Percentiles rank a stretch among this genome's conserved stretches.
These are phyloP conservation scores for Populus nigra DNA, from an alignment of 345 rosid genomes.

Conservation along the genomic window DNA sequence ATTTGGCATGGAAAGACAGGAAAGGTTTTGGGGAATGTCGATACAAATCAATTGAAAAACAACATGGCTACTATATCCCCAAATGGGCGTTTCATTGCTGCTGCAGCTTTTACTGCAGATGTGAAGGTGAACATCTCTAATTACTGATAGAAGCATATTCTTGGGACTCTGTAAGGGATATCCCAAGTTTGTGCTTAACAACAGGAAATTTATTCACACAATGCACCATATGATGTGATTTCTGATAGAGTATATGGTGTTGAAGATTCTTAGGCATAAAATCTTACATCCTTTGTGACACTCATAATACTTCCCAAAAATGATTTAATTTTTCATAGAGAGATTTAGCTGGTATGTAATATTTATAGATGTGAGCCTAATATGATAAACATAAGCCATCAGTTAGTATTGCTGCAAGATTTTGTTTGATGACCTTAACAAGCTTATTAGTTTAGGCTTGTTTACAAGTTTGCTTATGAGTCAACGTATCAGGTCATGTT, in stretches of 20 bases:
- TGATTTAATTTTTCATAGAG: background rate
- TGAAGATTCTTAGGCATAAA: background rate
- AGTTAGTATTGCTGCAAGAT: background rate
- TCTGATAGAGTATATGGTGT: background rate
- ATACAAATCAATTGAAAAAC: constrained; percentile 95
- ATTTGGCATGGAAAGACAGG: constrained; percentile 97
- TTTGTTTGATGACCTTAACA: background rate
- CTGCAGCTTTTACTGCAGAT: constrained; percentile 98
- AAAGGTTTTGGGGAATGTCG: constrained; percentile 71
- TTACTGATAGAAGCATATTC: background rate
- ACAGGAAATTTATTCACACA: background rate
- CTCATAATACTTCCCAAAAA: background rate
- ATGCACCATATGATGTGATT: background rate
- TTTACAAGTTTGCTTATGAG: background rate
- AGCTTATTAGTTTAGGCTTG: background rate
- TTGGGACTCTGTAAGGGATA: background rate
- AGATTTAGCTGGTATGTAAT: background rate
- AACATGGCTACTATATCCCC: constrained; percentile 88
- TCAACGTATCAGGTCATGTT: background rate
- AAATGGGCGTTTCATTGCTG: constrained; percentile 95
- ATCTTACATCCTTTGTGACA: background rate
- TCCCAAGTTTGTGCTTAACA: too few relatives aligned
- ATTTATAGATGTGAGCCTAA: background rate
- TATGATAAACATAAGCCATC: background rate
- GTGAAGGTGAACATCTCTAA: constrained; percentile 61